Base-by-base conservation (phyloP, 805 yeast species). In the Saccharomycopsis amapae region DNA sequence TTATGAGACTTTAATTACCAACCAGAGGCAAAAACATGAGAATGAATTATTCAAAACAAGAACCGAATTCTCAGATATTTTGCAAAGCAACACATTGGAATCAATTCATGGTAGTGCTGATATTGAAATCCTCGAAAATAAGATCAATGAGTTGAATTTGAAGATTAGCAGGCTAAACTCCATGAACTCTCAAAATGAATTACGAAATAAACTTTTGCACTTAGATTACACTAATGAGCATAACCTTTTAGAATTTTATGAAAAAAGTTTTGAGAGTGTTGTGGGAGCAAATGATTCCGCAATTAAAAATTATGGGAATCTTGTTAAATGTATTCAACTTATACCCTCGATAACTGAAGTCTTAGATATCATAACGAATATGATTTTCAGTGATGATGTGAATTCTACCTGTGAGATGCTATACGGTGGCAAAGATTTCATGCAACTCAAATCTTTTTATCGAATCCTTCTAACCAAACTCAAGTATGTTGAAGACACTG, bases 141-240 rank as follows among this genome's bases (percentile, higher is more conserved):
- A 45, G 25, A 28, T 45, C 4, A 37, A 35, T 2, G 45, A 45
- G 6, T 23, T 40, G 17, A 36, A 34, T 24, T 25, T 34, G 25
- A 19, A 35, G 15, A 35, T 40, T 9, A 34, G 26, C 26, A 40
- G 36, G 33, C 23, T 40, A 20, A 31, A 40, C n/a, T 18, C 31
- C 3, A 17, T 28, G 5, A 40, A 32, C 17, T 4, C 12, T 10
- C 17, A 38, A 35, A 15, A 13, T 6, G n/a, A 17, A 5, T 19
- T 36, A 15, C 15, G 23, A 32, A 26, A 34, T 5, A 25, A 34
- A 34, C 13, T 44, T 20, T 23, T 28, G 18, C 25, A n/a, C 12
- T 10, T 19, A 18, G 42, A 37, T 18, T 24, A 12, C 24, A 9
- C 13, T 5, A 37, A 12, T 36, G 37, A 40, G 38, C 7, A 15